Base-by-base conservation (phyloP, 2,329 filamentous ascomycete genomes). In the Calonectria crousiana region DNA sequence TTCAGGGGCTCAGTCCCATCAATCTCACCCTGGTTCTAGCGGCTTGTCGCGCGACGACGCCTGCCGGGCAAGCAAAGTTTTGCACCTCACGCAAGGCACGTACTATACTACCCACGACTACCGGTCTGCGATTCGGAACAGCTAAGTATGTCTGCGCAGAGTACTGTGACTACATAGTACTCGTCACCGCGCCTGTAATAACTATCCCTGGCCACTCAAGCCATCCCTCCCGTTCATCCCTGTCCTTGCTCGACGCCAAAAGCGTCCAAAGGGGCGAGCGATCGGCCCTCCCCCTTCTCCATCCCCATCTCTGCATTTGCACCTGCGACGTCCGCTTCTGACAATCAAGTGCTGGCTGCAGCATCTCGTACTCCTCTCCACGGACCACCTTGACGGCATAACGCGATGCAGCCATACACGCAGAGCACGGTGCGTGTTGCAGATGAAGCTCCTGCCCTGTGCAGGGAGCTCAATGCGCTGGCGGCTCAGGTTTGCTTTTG, bases 191-290 rank as follows among this genome's bases (percentile, higher is more conserved):
- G 32, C 68, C 36, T 49, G 67, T 44, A 69, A 49, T 47, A 47
- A 47, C 41, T n/a, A 26, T 49, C 28, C 41, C 60, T 16, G 60
- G 28, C 49, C 41, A 67, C 66, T 67, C 62, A 41, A 67, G 52
- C 44, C 66, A 52, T 72, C 56, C 38, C 32, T 70, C 67, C 62
- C 69, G 69, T 30, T 28, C 51, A 47, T 73, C 67, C 67, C 58
- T 67, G 68, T 67, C 72, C 72, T 64, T 71, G 67, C 41, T 56
- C 34, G n/a, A 66, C 30, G 11, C 66, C 34, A 34, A 73, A 60
- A 47, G 32, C 53, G 47, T 60, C 58, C 65, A 49, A 69, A 41
- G 51, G 66, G 66, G 71, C 52, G 62, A 68, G 52, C 18, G 66
- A 73, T 73, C 71, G 58, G 51, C 58, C 58, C 47, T 51, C 51